These are phyloP conservation scores for Septoria petroselini DNA, from an alignment of 2,329 filamentous ascomycete genomes.

Conservation along the genomic window DNA sequence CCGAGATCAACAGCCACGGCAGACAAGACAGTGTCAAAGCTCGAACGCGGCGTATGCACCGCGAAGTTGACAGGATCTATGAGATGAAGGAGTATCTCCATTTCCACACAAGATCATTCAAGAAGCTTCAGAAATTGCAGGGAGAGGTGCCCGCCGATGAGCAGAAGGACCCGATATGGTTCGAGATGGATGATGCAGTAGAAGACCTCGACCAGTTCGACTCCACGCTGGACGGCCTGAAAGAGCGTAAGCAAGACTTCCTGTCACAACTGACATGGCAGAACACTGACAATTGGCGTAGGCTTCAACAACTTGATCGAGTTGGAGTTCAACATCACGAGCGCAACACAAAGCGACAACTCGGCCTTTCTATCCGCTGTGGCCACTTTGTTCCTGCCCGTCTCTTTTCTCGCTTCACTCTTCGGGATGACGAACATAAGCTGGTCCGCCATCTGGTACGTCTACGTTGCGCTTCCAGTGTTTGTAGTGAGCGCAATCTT, in stretches of 20 bases:
- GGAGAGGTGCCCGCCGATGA: constrained; percentile 32
- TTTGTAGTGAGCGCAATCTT: constrained; percentile 33
- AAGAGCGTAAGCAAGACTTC: constrained; percentile 32
- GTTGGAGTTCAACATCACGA: constrained; percentile 42
- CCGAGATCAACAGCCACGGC: constrained; percentile 37
- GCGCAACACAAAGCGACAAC: constrained; percentile 38
- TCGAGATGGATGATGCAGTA: constrained; percentile 38
- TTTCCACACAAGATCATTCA: constrained; percentile 38
- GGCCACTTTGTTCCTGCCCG: constrained; percentile 38
- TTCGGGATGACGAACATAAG: constrained; percentile 39
- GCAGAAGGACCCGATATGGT: constrained; percentile 37
- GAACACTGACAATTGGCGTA: constrained; percentile 10
- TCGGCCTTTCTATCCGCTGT: constrained; percentile 37
- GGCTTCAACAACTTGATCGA: constrained; percentile 41
- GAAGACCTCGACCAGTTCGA: constrained; percentile 40
- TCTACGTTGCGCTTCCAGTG: constrained; percentile 37
- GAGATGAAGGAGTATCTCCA: constrained; percentile 39
- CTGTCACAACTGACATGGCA: neutral
- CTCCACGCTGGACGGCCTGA: constrained; percentile 35
- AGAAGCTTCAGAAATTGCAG: constrained; percentile 39
- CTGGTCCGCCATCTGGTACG: constrained; percentile 36
- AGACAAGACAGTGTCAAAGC: constrained; percentile 38
- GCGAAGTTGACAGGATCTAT: constrained; percentile 39
- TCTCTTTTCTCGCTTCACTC: constrained; percentile 38
- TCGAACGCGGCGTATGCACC: constrained; percentile 35